phyloP scores from a whole-genome alignment of 1,284 basidiomycete species.

The Boletus holoroseus region DNA sequence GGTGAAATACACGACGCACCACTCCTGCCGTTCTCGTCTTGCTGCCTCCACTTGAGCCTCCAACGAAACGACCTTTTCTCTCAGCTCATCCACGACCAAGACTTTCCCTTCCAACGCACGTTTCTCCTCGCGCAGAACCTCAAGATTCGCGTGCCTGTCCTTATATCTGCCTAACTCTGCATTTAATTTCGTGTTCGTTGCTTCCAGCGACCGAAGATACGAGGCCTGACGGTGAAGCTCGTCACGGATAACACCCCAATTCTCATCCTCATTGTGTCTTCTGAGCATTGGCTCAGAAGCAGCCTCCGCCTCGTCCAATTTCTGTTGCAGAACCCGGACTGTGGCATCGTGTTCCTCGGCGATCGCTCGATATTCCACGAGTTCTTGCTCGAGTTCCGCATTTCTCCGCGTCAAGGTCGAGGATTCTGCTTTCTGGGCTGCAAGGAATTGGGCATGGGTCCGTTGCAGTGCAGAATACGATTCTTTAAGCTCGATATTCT shows the following conservation, averaged over 20 bases:
- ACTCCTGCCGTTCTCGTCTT: constrained; percentile 50
- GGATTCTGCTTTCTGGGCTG: constrained; percentile 46
- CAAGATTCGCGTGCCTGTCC: constrained; percentile 53
- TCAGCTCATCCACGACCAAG: constrained; percentile 47
- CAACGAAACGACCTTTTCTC: constrained; percentile 50
- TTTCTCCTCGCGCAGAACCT: constrained; percentile 73
- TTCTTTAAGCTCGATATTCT: constrained; percentile 53
- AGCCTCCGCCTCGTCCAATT: constrained; percentile 42
- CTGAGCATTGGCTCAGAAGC: constrained; percentile 24
- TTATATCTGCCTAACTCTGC: constrained; percentile 51
- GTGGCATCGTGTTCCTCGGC: constrained; percentile 41
- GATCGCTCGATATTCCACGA: constrained; percentile 37
- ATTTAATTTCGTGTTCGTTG: constrained; percentile 53
- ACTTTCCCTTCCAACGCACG: constrained; percentile 57
- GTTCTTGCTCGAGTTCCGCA: constrained; percentile 42
- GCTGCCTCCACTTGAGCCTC: constrained; percentile 61
- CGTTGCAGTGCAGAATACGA: constrained; percentile 43
- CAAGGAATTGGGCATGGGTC: constrained; percentile 42
- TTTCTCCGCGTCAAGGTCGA: constrained; percentile 43
- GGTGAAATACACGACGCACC: constrained; percentile 34
- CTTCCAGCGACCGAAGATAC: constrained; percentile 59
- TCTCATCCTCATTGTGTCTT: constrained; percentile 40
- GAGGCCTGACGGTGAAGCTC: constrained; percentile 60
- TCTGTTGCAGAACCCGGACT: constrained; percentile 42
- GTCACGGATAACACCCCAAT: constrained; percentile 52